Conservation (phyloP, 768 basidiomycete genomes). For the Roridomyces roridus region DNA sequence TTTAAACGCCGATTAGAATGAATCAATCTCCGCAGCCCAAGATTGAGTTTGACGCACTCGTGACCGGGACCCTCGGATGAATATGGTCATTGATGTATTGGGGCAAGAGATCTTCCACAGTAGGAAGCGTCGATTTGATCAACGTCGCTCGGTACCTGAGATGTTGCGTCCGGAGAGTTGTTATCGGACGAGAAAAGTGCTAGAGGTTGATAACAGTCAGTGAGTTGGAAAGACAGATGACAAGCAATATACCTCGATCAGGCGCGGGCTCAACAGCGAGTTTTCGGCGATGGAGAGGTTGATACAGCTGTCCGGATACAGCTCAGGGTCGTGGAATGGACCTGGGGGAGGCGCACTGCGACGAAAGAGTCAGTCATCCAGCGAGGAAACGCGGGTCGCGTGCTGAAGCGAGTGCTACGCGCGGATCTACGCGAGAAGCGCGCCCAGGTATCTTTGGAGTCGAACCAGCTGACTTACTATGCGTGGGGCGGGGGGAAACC, state of each 20-base stretch:
- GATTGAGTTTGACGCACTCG: too few relatives aligned
- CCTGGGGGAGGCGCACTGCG: slow-evolving; percentile 5
- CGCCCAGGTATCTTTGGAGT: neutral
- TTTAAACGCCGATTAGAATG: too few relatives aligned
- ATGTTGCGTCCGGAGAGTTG: slow-evolving; percentile 6
- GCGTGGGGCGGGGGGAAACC: slow-evolving; percentile 17
- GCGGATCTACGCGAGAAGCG: neutral
- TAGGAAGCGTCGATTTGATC: slow-evolving; percentile 13
- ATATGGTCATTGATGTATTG: slow-evolving; percentile 24
- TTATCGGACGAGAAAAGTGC: slow-evolving; percentile 18
- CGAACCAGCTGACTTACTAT: slow-evolving; percentile 16
- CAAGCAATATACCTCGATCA: slow-evolving; percentile 13
- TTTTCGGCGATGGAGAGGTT: slow-evolving; percentile 25
- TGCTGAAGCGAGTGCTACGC: too few relatives aligned
- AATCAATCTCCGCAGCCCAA: neutral
- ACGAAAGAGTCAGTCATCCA: neutral
- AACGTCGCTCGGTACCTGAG: slow-evolving; percentile 17
- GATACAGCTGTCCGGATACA: slow-evolving; percentile 16
- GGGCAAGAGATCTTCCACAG: slow-evolving; percentile 21
- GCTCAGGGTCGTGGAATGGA: slow-evolving; percentile 19
- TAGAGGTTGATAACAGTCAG: neutral
- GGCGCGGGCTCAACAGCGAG: slow-evolving; percentile 12
- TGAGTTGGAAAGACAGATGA: neutral
- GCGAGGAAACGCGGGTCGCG: too few relatives aligned
- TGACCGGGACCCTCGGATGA: slow-evolving; percentile 14